Evolutionary conservation across 176 grass and related monocot genomes (phyloP), one percentile per base, ranked within the genome.

Genomic region (Ananas comosus): DNA sequence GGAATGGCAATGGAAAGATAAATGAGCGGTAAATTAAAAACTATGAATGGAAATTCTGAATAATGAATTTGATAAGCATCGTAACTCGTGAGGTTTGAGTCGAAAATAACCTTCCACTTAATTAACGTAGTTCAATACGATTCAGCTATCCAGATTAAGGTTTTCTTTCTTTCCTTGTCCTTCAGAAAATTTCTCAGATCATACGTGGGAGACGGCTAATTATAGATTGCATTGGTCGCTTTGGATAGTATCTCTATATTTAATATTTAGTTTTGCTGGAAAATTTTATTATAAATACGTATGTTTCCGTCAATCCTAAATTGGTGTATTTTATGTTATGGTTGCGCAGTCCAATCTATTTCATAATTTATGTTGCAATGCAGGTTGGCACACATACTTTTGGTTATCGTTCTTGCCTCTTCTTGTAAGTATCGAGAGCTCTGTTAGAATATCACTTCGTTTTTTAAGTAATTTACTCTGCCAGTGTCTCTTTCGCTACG

Each of bases 301-400:
- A 61, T 61, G n/a, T 61, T 22, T 61, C 16, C 21, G 16, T 21
- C 16, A 22, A 18, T 61, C 16, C 11, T 42, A 66, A 66, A 14
- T 27, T 13, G 12, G 28, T 66, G 13, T 27, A 33, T 42, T 13
- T 66, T 2, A 33, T 66, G 11, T 66, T 42, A 1, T 27, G 11
- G 28, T 66, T 11, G 53, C 13, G 16, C 33, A 42, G 51, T 3
- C 10, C 22, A 73, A 51, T 66, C 52, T 25, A 18, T 27, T 9
- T 51, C 50, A 16, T 85, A 16, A 58, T 54, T 67, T 76, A 58
- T 56, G 74, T 22, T 53, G 61, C 52, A 87, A 96, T 92, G 74
- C 89, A 97, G 93, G 93, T 83, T 97, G 93, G 93, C 82, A 97
- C 74, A 85, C 86, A 63, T 90, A 87, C 74, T 97, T 97, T 33